These are phyloP conservation scores for Penicillium robsamsonii DNA, from an alignment of 495 filamentous ascomycete genomes.

Conservation along the genomic window DNA sequence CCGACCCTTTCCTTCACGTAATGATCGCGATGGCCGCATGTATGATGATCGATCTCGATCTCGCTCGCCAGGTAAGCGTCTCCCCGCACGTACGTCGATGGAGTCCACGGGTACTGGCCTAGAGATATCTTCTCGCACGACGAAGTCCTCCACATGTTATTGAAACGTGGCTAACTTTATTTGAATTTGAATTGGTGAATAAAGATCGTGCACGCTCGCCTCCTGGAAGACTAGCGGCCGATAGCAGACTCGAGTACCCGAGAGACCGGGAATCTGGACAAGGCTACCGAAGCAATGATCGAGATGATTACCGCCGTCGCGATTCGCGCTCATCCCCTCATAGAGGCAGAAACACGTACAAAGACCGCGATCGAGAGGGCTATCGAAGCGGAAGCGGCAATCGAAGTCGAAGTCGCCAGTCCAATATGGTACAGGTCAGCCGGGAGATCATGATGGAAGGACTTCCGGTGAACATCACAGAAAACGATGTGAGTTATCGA, in stretches of 20 bases:
- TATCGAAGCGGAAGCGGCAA: slow-evolving; percentile 51
- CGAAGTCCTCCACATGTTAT: background rate
- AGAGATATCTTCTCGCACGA: slow-evolving; percentile 5
- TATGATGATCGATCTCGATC: slow-evolving; percentile 51
- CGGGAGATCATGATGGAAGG: slow-evolving; percentile 63
- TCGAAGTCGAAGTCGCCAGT: slow-evolving; percentile 41
- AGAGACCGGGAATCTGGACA: slow-evolving; percentile 32
- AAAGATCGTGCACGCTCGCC: slow-evolving; percentile 43
- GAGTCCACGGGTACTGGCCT: slow-evolving; percentile 7
- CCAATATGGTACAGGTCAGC: slow-evolving; percentile 51
- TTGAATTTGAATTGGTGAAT: slow-evolving; percentile 6
- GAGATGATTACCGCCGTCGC: slow-evolving; percentile 42
- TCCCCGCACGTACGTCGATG: slow-evolving; percentile 47
- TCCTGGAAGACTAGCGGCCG: slow-evolving; percentile 39
- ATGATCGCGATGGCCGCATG: slow-evolving; percentile 47
- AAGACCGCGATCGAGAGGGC: slow-evolving; percentile 56
- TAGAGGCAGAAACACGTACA: slow-evolving; percentile 43
- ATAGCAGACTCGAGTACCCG: slow-evolving; percentile 38
- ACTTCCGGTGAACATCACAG: slow-evolving; percentile 54
- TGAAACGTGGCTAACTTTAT: slow-evolving; percentile 27
- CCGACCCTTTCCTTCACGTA: slow-evolving; percentile 32
- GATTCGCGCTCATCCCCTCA: slow-evolving; percentile 41
- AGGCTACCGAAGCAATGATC: slow-evolving; percentile 38
- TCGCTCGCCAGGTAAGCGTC: slow-evolving; percentile 43
- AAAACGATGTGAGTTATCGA: slow-evolving; percentile 54